A percentile compares a stretch with the other conserved stretches of the same genome.
These are phyloP conservation scores for carrot (Daucus carota) DNA, from an alignment of 129 eudicot genomes.

Conservation along the genomic window DH1_v3.0 NC_030381.2:5038501-5039000, in stretches of 20 bases:
- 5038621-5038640: neutral
- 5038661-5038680: neutral
- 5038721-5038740: neutral
- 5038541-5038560: neutral
- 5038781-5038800: neutral
- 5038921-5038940: conserved; percentile 10
- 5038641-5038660: neutral
- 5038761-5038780: neutral
- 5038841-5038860: neutral
- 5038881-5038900: neutral
- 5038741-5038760: neutral
- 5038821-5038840: neutral
- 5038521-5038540: neutral
- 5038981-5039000: conserved; percentile 1
- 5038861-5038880: neutral
- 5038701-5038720: neutral
- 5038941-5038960: neutral
- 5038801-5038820: neutral
- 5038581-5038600: neutral
- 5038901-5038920: conserved; percentile 11
- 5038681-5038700: neutral
- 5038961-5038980: neutral
- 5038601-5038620: neutral
- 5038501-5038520: conserved; percentile 5
- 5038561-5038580: neutral